Evolutionary conservation across 225 moss, liverwort and hornwort species (phyloP).

Genomic region (Pseudisothecium myosuroides): DNA sequence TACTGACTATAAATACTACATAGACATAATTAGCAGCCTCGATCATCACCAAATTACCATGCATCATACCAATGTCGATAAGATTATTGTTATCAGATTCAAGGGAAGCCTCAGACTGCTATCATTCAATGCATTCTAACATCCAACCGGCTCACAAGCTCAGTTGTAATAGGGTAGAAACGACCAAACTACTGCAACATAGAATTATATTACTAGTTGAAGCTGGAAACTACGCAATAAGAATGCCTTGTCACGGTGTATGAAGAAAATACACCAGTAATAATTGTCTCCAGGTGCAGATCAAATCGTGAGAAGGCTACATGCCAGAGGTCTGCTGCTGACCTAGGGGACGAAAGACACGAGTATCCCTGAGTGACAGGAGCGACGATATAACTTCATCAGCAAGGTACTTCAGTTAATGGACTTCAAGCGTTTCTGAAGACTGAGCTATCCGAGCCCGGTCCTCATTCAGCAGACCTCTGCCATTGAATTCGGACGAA

Average conservation of each 20-base stretch:
- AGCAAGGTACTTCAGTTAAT: neutral
- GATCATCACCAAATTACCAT: neutral
- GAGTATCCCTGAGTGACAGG: constrained; percentile 1
- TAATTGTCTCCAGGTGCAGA: neutral
- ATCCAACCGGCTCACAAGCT: neutral
- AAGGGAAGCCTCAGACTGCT: neutral
- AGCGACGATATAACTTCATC: neutral
- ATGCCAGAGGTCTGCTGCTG: neutral
- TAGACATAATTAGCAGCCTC: neutral
- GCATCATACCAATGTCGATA: neutral
- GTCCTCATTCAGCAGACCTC: neutral
- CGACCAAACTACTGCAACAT: neutral
- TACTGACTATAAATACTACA: neutral
- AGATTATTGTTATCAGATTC: neutral
- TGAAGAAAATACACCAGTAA: neutral
- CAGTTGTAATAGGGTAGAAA: neutral
- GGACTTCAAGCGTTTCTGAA: neutral
- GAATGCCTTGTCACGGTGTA: neutral
- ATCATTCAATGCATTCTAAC: neutral
- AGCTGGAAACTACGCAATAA: neutral
- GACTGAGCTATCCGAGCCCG: neutral
- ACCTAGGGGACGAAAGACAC: neutral
- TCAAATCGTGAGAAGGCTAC: neutral
- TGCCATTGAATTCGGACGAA: neutral
- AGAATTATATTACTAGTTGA: neutral